phyloP scores from a whole-genome alignment of 2,329 filamentous ascomycete genomes.

The Dactylellina drechsleri region DNA sequence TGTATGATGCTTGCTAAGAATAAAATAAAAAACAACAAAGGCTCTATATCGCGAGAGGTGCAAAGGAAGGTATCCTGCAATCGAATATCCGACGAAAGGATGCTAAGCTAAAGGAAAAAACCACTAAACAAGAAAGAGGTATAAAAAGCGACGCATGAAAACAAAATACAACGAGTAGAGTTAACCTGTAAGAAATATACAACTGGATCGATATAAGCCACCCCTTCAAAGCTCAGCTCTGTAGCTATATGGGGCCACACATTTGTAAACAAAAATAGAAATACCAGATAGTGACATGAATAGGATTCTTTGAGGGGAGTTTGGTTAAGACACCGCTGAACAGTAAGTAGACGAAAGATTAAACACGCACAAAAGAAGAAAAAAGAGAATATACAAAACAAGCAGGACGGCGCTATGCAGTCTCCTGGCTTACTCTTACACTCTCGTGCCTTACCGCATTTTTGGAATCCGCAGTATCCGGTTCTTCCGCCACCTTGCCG shows the following conservation, averaged over 20 bases:
- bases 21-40: slow-evolving; percentile 19
- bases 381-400: slow-evolving; percentile 6
- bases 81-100: not conserved
- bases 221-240: too few species aligned
- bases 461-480: slow-evolving; percentile 45
- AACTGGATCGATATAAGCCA: too few species aligned
- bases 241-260: too few species aligned
- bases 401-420: slow-evolving; percentile 44
- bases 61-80: slow-evolving; percentile 4
- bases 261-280: too few species aligned
- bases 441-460: slow-evolving; percentile 27
- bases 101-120: not conserved
- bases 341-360: not conserved
- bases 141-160: not conserved
- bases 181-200: too few species aligned
- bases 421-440: slow-evolving; percentile 53
- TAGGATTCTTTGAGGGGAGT: too few species aligned
- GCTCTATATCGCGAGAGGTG: not conserved
- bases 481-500: slow-evolving; percentile 16
- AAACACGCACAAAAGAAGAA: not conserved
- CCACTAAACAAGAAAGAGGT: not conserved
- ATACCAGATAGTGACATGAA: too few species aligned
- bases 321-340: too few species aligned
- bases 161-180: not conserved
- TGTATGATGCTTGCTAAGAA: slow-evolving; percentile 34